phyloP scores from a whole-genome alignment of 2,329 filamentous ascomycete genomes.

The Colletotrichum sp. region DNA sequence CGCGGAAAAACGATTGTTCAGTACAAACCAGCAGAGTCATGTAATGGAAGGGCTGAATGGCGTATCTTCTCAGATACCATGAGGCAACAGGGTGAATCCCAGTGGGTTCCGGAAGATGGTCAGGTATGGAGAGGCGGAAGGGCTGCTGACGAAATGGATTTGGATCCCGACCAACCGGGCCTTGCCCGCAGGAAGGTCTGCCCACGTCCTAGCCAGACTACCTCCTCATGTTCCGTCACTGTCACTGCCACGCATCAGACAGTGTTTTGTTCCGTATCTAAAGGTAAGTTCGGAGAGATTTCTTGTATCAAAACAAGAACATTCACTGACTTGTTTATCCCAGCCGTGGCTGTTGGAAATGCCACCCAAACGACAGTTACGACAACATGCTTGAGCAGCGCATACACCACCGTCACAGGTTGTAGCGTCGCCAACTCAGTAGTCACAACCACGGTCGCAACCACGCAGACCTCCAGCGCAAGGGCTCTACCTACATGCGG shows the following conservation, averaged over 20 bases:
- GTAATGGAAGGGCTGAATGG: background rate
- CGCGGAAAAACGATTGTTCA: background rate
- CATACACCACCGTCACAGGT: slow-evolving; percentile 3
- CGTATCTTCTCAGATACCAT: background rate
- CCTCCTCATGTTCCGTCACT: slow-evolving; percentile 1
- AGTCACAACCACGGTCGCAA: background rate
- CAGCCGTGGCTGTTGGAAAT: background rate
- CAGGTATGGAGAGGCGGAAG: background rate
- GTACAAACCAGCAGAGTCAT: background rate
- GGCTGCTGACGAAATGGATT: background rate
- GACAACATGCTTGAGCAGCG: background rate
- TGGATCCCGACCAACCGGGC: background rate
- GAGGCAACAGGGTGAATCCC: background rate
- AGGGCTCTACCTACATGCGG: background rate
- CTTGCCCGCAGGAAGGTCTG: background rate
- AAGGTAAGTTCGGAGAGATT: background rate
- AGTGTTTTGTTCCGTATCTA: slow-evolving; percentile 8
- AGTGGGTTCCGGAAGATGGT: background rate
- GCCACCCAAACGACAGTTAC: background rate
- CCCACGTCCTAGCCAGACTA: background rate
- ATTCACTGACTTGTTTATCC: background rate
- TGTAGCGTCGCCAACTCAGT: slow-evolving; percentile 5
- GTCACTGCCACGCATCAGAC: slow-evolving; percentile 15
- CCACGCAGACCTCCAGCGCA: background rate
- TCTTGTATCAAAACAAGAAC: background rate